phyloP scores from a whole-genome alignment of 2,329 filamentous ascomycete species.

The Nothomitra cinnamomea region DNA sequence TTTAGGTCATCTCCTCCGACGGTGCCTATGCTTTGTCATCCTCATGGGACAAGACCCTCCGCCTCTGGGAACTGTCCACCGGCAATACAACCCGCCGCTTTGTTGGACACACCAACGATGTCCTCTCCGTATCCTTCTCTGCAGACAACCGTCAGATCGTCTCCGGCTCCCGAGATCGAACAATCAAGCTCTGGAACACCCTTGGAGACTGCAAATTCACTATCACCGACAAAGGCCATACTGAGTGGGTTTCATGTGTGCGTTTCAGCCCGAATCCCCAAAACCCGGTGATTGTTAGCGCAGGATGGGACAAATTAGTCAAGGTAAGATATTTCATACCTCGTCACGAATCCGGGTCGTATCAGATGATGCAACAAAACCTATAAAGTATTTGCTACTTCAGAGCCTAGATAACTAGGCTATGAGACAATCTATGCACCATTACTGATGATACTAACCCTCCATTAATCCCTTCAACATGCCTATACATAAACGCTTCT shows the following conservation, averaged over 20 bases:
- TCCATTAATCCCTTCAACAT: not conserved
- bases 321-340: slow-evolving; percentile 57
- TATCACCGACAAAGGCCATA: slow-evolving; percentile 99
- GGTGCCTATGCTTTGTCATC: slow-evolving; percentile 97
- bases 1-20: slow-evolving; percentile 94
- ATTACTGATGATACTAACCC: slow-evolving; percentile 48
- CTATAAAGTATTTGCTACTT: slow-evolving; percentile 99
- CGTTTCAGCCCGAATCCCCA: slow-evolving; percentile 99
- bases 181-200: slow-evolving; percentile 99
- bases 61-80: slow-evolving; percentile 96
- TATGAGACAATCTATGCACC: slow-evolving; percentile 97
- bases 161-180: slow-evolving; percentile 92
- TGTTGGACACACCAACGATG: slow-evolving; percentile 98
- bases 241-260: slow-evolving; percentile 98
- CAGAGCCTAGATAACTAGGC: slow-evolving; percentile 71
- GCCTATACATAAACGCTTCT: not conserved
- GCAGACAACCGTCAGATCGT: slow-evolving; percentile 99
- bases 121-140: slow-evolving; percentile 98
- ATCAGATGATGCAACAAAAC: slow-evolving; percentile 81
- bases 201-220: slow-evolving; percentile 99
- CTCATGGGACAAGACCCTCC: slow-evolving; percentile 99
- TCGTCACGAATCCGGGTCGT: slow-evolving; percentile 8
- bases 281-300: slow-evolving; percentile 98
- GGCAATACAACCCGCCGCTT: slow-evolving; percentile 96
- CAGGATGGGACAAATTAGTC: slow-evolving; percentile 99